Conservation (phyloP, 306 rosid genomes). For the Benincasa hispida region DNA sequence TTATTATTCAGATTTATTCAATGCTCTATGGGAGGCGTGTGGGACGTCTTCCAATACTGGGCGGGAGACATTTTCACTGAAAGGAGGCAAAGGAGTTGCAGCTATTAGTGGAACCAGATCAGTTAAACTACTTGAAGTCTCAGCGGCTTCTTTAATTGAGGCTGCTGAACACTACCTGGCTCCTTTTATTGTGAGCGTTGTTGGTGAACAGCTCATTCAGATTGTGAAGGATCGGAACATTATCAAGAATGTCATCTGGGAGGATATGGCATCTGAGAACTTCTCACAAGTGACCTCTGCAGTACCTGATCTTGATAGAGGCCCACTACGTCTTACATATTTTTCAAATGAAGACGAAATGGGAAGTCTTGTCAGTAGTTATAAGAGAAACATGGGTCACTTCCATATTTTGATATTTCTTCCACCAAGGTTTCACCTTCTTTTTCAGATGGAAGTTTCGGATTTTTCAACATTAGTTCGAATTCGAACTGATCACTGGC, state of each 20-base stretch:
- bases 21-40: constrained; percentile 92
- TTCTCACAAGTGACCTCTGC: constrained; percentile 23
- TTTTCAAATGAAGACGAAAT: constrained; percentile 36
- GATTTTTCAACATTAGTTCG: constrained; percentile 80
- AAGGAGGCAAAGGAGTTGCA: constrained; percentile 79
- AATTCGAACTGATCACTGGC: constrained; percentile 95
- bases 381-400: constrained; percentile 55
- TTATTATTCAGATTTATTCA: constrained; percentile 57
- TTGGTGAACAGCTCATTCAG: constrained; percentile 61
- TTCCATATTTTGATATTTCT: constrained; percentile 71
- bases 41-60: constrained; percentile 68
- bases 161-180: constrained; percentile 66
- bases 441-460: constrained; percentile 85
- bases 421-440: constrained; percentile 95
- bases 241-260: constrained; percentile 62
- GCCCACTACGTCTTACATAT: constrained; percentile 72
- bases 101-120: constrained; percentile 84
- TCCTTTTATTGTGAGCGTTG: constrained; percentile 62
- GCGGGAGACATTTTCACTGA: constrained; percentile 64
- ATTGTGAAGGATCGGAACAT: constrained; percentile 51
- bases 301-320: constrained; percentile 23
- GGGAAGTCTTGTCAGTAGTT: constrained; percentile 19
- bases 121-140: constrained; percentile 73
- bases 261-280: constrained; percentile 27
- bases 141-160: constrained; percentile 52